A percentile compares a stretch with the other conserved stretches of the same genome.
These are phyloP conservation scores for Clathrus columnatus DNA, from an alignment of 768 basidiomycete species.

Conservation along the genomic window DNA sequence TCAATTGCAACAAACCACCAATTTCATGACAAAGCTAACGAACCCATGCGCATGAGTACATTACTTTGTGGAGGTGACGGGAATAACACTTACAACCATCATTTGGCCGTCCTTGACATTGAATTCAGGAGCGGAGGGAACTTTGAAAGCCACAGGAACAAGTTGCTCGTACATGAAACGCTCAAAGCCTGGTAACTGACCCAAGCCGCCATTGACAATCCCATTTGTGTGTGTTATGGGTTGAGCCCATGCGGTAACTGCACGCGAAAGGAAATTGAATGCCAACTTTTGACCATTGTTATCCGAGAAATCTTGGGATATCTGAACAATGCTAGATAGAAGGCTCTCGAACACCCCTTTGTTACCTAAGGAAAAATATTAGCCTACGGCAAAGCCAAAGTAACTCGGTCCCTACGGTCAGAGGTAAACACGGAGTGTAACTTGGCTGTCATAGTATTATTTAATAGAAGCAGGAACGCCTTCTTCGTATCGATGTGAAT, in stretches of 20 bases:
- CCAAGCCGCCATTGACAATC: conserved; percentile 28
- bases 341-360: conserved; percentile 59
- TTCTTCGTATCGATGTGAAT: conserved; percentile 77
- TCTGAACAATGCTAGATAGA: conserved; percentile 60
- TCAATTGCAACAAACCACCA: conserved; percentile 70
- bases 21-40: conserved; percentile 82
- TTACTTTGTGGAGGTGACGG: not conserved
- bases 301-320: conserved; percentile 73
- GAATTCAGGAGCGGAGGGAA: conserved; percentile 70
- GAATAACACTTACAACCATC: conserved; percentile 50
- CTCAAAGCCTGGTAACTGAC: conserved; percentile 79
- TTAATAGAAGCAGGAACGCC: conserved; percentile 78
- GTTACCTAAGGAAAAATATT: conserved; percentile 41
- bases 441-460: conserved; percentile 70
- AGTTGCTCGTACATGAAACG: conserved; percentile 83
- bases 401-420: conserved; percentile 50
- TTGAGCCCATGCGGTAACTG: conserved; percentile 61
- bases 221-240: conserved; percentile 26
- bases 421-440: conserved; percentile 82
- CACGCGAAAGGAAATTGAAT: conserved; percentile 66
- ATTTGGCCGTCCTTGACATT: conserved; percentile 86
- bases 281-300: conserved; percentile 69
- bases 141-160: conserved; percentile 72
- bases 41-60: not conserved
- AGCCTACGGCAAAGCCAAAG: not conserved